Base-by-base conservation (phyloP, 192 early-diverging fungal genomes). In the Rhizophagus clarus region DNA sequence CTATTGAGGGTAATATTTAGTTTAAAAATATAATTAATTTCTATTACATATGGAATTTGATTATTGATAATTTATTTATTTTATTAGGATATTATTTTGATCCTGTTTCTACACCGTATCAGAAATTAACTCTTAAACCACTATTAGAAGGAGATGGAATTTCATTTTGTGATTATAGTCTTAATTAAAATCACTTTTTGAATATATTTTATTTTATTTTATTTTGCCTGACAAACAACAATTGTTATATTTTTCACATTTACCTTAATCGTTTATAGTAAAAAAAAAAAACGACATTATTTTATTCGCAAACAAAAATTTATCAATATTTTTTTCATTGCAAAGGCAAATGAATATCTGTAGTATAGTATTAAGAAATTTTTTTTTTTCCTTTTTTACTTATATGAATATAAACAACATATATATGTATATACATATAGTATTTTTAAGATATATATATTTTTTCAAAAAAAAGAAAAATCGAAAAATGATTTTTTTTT, bases 1-100 rank as follows among this genome's bases (percentile, higher is more conserved):
- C 64, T 28, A 85, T 92, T 29, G 89, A 90, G 74, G 91, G 91
- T 81, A 28, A 71, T 26, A 56, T 74, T 47, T 45, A 66, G n/a
- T 31, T 37, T 28, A 8, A 6, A 42, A 70, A 42, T 10, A 31
- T 70, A 15, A 15, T 42, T n/a, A 42, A 12, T 70, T 70, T 22
- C 26, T 49, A 45, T 61, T 42, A 26, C 17, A 82, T 34, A 49
- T 73, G 8, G 7, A 8, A 32, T 3, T 80, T 61, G 22, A 79
- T 22, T 60, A 72, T n/a, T 60, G 12, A 32, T 68, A 14, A 31
- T n/a, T 10, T 3, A 7, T 29, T 6, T 69, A 6, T 22, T 69
- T 31, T 47, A 34, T 20, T 64, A 80, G 79, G 79, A 2, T 86
- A 84, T 67, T 86, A 86, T 73, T 82, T 82, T 24, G 85, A 84